Evolutionary conservation across 2,329 filamentous ascomycete genomes (phyloP).

Genomic region (Orbilia brochopaga): DNA sequence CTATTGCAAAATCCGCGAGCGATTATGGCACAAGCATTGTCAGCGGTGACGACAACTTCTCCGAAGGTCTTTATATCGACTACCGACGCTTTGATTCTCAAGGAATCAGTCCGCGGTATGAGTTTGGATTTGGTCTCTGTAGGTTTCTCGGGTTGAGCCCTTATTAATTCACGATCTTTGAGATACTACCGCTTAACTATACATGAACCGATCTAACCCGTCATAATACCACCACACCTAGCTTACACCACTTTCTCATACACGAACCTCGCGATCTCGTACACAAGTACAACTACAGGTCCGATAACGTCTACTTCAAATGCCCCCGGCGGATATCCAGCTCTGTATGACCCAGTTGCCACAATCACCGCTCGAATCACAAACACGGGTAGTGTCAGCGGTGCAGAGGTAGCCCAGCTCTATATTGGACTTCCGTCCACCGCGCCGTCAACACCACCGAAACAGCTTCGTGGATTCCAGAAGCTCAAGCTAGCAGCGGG

Average conservation of each 20-base stretch:
- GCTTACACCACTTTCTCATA: constrained; percentile 66
- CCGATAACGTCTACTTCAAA: constrained; percentile 36
- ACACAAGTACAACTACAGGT: constrained; percentile 43
- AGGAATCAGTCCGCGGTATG: constrained; percentile 66
- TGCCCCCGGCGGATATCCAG: constrained; percentile 67
- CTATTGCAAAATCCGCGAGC: constrained; percentile 71
- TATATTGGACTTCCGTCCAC: constrained; percentile 68
- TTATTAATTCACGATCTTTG: constrained; percentile 47
- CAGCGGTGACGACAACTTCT: constrained; percentile 63
- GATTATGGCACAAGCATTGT: constrained; percentile 74
- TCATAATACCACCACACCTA: constrained; percentile 55
- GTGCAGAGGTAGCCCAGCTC: constrained; percentile 66
- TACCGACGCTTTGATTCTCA: constrained; percentile 68
- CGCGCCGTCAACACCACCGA: constrained; percentile 58
- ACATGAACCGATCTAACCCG: not conserved
- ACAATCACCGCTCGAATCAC: constrained; percentile 64
- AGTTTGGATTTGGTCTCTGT: constrained; percentile 68
- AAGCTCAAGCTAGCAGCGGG: constrained; percentile 65
- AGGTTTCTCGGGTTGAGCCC: constrained; percentile 33
- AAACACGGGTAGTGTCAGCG: constrained; percentile 67
- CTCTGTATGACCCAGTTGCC: constrained; percentile 66
- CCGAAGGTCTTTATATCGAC: constrained; percentile 70
- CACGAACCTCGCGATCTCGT: constrained; percentile 58
- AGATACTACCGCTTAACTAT: not conserved
- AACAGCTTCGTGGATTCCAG: constrained; percentile 68